phyloP scores from a whole-genome alignment of 805 yeast genomes.

The Saccharomycopsis sp. region DNA sequence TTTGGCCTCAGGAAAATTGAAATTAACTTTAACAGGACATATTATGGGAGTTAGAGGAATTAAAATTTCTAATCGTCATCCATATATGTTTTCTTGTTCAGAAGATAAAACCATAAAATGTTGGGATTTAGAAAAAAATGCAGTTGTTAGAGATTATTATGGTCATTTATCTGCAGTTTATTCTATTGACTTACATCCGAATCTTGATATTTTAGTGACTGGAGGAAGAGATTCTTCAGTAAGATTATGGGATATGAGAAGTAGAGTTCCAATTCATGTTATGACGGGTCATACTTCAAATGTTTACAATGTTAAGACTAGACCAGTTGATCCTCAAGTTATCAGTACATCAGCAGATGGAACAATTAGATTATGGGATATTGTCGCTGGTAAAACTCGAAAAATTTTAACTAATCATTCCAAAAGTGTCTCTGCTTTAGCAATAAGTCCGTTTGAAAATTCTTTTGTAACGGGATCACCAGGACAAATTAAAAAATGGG shows the following conservation, averaged over 20 bases:
- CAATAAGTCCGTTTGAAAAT: conserved; percentile 55
- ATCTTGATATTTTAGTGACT: conserved; percentile 68
- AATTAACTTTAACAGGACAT: conserved; percentile 81
- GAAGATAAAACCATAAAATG: conserved; percentile 90
- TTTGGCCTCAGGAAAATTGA: conserved; percentile 56
- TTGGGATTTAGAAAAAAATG: conserved; percentile 90
- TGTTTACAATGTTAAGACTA: conserved; percentile 57
- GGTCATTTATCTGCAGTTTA: conserved; percentile 92
- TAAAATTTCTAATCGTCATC: conserved; percentile 62
- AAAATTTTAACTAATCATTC: conserved; percentile 77
- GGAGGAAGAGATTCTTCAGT: conserved; percentile 86
- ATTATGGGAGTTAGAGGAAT: conserved; percentile 79
- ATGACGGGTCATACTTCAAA: conserved; percentile 75
- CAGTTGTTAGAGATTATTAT: conserved; percentile 75
- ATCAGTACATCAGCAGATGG: conserved; percentile 76
- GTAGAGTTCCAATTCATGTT: conserved; percentile 63
- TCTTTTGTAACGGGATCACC: conserved; percentile 76
- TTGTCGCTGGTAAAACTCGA: conserved; percentile 60
- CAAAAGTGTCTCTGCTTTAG: conserved; percentile 67
- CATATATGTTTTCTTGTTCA: conserved; percentile 84
- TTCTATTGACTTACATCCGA: conserved; percentile 78
- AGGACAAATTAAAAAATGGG: conserved; percentile 76
- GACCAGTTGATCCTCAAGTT: conserved; percentile 75
- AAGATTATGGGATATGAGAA: conserved; percentile 88
- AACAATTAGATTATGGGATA: conserved; percentile 84